Evolutionary conservation across 768 basidiomycete genomes (phyloP).

Genomic region (Podaxis rugospora): DNA sequence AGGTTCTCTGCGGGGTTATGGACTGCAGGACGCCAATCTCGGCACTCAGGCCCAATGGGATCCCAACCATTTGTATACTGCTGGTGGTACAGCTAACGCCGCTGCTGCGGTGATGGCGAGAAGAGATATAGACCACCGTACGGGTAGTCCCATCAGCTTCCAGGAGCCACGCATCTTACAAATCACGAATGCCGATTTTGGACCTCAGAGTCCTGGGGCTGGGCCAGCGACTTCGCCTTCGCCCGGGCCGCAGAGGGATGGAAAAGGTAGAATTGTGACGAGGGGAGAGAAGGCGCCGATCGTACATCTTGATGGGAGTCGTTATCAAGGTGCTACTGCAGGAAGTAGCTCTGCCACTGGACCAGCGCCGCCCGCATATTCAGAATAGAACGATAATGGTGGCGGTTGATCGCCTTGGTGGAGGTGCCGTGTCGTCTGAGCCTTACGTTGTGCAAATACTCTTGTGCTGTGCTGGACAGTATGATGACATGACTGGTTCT

Average conservation of each 20-base stretch:
- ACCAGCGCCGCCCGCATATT: conserved; percentile 25
- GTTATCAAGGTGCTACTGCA: conserved; percentile 21
- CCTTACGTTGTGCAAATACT: not conserved
- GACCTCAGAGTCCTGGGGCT: not conserved
- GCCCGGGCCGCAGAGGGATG: conserved; percentile 18
- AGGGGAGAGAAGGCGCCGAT: conserved; percentile 28
- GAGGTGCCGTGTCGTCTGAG: not conserved
- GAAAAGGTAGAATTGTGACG: conserved; percentile 25
- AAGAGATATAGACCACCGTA: conserved; percentile 22
- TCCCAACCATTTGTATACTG: not conserved
- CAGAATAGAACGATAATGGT: not conserved
- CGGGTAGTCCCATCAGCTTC: conserved; percentile 39
- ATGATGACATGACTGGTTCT: not conserved
- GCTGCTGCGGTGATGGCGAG: conserved; percentile 7
- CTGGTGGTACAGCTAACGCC: conserved; percentile 13
- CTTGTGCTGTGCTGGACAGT: not conserved
- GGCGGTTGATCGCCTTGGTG: not conserved
- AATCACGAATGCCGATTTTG: conserved; percentile 33
- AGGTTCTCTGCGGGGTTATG: conserved; percentile 16
- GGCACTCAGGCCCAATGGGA: conserved; percentile 15
- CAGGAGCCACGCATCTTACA: conserved; percentile 36
- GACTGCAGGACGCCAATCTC: conserved; percentile 13
- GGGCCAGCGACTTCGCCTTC: conserved; percentile 23
- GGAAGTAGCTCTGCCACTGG: conserved; percentile 9
- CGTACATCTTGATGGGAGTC: conserved; percentile 36